phyloP scores from a whole-genome alignment of 257 asterid species.

The Solanum virginianum region DNA sequence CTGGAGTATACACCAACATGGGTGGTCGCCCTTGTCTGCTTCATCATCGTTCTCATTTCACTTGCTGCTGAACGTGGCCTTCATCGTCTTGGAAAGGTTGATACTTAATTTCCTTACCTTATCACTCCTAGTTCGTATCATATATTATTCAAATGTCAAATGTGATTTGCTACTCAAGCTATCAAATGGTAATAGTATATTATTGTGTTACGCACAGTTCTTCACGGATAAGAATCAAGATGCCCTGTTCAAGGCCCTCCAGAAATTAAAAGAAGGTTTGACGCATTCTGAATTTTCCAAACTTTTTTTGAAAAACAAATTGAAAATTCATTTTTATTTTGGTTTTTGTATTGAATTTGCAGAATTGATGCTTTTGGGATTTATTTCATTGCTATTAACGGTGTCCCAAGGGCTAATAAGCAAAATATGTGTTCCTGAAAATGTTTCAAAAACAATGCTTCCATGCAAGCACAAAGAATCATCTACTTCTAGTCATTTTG shows the following conservation, averaged over 20 bases:
- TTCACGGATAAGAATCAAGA: slow-evolving; percentile 41
- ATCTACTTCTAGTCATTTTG: background rate
- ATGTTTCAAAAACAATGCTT: slow-evolving; percentile 50
- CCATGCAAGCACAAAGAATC: slow-evolving; percentile 37
- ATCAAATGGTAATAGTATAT: too few species aligned
- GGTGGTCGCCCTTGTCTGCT: slow-evolving; percentile 73
- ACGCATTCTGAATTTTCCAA: background rate
- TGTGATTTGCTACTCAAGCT: background rate
- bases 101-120: background rate
- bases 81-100: slow-evolving; percentile 62
- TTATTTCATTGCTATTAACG: slow-evolving; percentile 66
- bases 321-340: background rate
- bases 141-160: background rate
- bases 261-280: slow-evolving; percentile 68
- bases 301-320: background rate
- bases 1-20: slow-evolving; percentile 71
- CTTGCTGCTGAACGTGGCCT: slow-evolving; percentile 59
- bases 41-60: slow-evolving; percentile 58
- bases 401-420: slow-evolving; percentile 54
- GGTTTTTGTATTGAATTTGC: slow-evolving; percentile 1
- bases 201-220: slow-evolving; percentile 16
- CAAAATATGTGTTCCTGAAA: slow-evolving; percentile 41
- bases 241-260: slow-evolving; percentile 49
- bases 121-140: background rate
- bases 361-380: slow-evolving; percentile 94